These are phyloP conservation scores for Cucumis cinereus DNA, from an alignment of 306 rosid species.

Conservation along the genomic window DNA sequence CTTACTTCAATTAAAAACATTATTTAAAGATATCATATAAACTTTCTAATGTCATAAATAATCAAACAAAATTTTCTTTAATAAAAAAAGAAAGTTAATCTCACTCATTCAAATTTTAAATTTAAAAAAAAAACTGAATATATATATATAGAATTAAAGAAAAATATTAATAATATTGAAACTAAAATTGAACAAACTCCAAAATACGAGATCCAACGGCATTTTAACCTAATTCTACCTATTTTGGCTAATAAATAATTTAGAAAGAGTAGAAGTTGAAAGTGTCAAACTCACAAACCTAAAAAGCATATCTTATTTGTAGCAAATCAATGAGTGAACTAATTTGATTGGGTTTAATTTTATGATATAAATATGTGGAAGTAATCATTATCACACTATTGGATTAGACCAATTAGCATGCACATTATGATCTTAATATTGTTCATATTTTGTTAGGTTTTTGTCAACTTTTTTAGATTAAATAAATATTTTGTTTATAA, in stretches of 20 bases:
- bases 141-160: no score
- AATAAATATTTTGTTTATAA: background rate
- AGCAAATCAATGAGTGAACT: background rate
- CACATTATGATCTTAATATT: background rate
- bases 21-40: no score
- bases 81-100: no score
- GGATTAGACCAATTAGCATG: conserved; percentile 2
- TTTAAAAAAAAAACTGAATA: no score
- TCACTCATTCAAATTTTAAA: no score
- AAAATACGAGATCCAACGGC: no score
- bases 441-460: conserved; percentile 3
- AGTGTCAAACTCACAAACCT: background rate
- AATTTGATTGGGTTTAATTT: background rate
- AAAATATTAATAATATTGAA: no score
- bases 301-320: background rate
- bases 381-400: background rate
- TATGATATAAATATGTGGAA: background rate
- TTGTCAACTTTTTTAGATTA: background rate
- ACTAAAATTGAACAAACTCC: no score
- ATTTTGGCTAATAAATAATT: background rate
- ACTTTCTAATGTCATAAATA: no score
- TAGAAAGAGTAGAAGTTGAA: background rate
- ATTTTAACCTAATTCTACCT: no score
- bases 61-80: no score
- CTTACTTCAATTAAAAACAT: no score